A percentile compares a stretch with the other conserved stretches of the same genome.
phyloP scores from a whole-genome alignment of 495 filamentous ascomycete species.

The Xylaria scruposa region DNA sequence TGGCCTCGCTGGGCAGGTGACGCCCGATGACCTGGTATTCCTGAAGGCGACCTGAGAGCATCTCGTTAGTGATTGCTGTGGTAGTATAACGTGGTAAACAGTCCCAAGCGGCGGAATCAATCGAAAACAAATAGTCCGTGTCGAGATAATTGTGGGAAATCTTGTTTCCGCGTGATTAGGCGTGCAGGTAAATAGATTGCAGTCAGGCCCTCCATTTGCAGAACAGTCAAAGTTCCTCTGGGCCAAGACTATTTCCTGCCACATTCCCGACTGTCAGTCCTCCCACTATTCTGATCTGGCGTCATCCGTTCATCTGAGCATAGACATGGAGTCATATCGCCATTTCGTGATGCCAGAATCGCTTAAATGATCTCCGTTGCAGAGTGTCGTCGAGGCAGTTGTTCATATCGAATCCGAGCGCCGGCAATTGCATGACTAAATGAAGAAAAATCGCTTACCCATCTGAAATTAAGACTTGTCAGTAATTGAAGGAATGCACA shows the following conservation, averaged over 20 bases:
- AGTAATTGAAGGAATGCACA: slow-evolving; percentile 19
- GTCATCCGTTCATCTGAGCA: not conserved
- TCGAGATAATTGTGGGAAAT: not conserved
- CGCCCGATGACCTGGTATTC: slow-evolving; percentile 99
- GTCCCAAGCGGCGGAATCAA: not conserved
- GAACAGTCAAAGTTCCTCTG: not conserved
- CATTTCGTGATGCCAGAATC: not conserved
- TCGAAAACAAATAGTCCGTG: not conserved
- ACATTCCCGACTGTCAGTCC: not conserved
- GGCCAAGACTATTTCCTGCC: not conserved
- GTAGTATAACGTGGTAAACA: not conserved
- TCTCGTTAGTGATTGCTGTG: slow-evolving; percentile 31
- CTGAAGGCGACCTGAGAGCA: slow-evolving; percentile 84
- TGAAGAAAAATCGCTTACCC: slow-evolving; percentile 53
- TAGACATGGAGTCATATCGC: not conserved
- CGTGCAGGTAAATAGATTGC: not conserved
- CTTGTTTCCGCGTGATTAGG: not conserved
- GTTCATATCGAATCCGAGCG: slow-evolving; percentile 12
- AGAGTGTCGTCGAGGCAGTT: not conserved
- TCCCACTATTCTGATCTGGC: not conserved
- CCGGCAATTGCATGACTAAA: slow-evolving; percentile 16
- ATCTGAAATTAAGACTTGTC: slow-evolving; percentile 49
- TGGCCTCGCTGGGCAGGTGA: slow-evolving; percentile 94
- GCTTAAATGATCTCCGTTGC: not conserved
- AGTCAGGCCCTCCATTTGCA: not conserved